Evolutionary conservation across 2,329 filamentous ascomycete genomes (phyloP).

Genomic region (Phaeophleospora eucalypticola): DNA sequence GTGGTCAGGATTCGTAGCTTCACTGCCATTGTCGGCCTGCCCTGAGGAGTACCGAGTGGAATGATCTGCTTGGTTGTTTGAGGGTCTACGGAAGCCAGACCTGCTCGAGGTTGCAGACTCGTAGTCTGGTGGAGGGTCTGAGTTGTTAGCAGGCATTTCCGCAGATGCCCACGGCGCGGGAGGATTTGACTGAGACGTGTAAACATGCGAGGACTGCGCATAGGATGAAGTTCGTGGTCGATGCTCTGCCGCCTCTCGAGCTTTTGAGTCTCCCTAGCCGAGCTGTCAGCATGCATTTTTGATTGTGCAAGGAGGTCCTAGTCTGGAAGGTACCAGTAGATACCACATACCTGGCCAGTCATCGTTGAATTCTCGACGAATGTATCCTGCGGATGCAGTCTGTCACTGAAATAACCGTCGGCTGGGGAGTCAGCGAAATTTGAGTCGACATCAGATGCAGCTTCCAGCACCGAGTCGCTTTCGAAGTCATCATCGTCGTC

Average conservation of each 20-base stretch:
- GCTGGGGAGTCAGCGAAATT: slow-evolving; percentile 17
- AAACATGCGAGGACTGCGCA: slow-evolving; percentile 12
- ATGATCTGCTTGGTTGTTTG: not conserved
- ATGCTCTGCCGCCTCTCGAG: slow-evolving; percentile 16
- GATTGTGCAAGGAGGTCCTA: not conserved
- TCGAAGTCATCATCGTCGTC: slow-evolving; percentile 14
- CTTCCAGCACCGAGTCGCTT: slow-evolving; percentile 12
- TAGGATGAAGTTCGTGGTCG: slow-evolving; percentile 5
- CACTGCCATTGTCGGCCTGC: too few relatives aligned
- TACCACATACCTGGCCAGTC: slow-evolving; percentile 1
- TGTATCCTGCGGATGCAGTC: slow-evolving; percentile 15
- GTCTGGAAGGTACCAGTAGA: not conserved
- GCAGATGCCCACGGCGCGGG: slow-evolving; percentile 16
- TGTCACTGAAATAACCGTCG: slow-evolving; percentile 25
- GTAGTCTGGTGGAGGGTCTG: slow-evolving; percentile 27
- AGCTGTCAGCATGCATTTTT: not conserved
- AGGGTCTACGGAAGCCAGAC: not conserved
- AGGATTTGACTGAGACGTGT: slow-evolving; percentile 11
- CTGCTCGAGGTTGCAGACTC: slow-evolving; percentile 19
- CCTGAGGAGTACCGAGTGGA: too few relatives aligned
- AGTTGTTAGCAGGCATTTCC: slow-evolving; percentile 10
- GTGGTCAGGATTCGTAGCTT: not conserved
- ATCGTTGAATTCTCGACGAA: slow-evolving; percentile 18
- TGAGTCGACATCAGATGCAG: slow-evolving; percentile 15
- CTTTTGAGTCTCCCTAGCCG: slow-evolving; percentile 15